Conservation (phyloP, 73 alveolate genomes). For the Uronychia setigera region DNA sequence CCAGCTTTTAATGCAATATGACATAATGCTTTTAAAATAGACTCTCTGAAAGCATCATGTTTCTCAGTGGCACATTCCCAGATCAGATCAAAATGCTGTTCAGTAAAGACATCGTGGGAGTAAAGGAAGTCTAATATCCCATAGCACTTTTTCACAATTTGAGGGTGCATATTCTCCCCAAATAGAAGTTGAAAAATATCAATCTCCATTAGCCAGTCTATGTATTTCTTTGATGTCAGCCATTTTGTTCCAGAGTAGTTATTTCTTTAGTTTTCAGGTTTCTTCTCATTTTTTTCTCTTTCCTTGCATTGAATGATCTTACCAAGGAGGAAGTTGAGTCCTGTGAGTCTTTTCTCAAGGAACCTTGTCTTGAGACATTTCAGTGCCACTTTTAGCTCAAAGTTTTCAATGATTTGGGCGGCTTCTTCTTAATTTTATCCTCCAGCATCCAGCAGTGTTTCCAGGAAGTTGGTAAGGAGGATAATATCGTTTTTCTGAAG, state of each 20-base stretch:
- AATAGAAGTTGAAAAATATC: constrained; percentile 60
- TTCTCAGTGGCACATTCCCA: constrained; percentile 75
- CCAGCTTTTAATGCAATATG: constrained; percentile 36
- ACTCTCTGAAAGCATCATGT: constrained; percentile 74
- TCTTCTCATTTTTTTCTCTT: constrained; percentile 6
- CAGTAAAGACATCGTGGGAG: constrained; percentile 30
- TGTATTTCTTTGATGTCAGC: constrained; percentile 49
- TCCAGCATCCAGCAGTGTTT: background rate
- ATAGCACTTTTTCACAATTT: constrained; percentile 50
- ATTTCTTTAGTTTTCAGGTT: constrained; percentile 8
- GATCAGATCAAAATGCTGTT: constrained; percentile 49
- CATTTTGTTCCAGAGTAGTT: constrained; percentile 23
- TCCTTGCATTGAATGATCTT: constrained; percentile 34
- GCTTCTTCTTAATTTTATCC: constrained; percentile 30
- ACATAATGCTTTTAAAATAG: constrained; percentile 45
- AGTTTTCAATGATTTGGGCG: constrained; percentile 30
- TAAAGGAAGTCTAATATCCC: constrained; percentile 59
- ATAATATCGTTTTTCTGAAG: background rate
- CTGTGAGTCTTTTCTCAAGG: constrained; percentile 63
- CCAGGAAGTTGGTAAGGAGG: background rate
- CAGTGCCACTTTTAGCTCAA: constrained; percentile 59
- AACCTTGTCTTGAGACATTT: constrained; percentile 48
- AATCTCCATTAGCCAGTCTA: constrained; percentile 45
- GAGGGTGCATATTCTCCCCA: constrained; percentile 70
- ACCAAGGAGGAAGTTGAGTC: constrained; percentile 35